These are phyloP conservation scores for Trichosporon faecale DNA, from an alignment of 1,284 basidiomycete species.

Conservation along the genomic window DNA sequence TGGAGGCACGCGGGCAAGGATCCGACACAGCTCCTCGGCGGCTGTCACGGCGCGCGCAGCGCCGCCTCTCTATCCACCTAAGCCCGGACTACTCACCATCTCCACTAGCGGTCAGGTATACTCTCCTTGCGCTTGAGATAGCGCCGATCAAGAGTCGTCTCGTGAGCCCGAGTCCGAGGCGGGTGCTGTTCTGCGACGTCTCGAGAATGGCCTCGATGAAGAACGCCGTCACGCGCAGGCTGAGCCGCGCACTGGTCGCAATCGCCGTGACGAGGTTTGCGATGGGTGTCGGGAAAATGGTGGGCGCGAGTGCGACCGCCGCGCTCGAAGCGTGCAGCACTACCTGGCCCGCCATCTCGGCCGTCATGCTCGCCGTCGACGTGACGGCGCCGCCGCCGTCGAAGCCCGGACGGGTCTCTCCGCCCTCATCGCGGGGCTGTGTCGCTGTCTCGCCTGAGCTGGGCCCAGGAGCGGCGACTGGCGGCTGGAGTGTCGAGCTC, in stretches of 20 bases:
- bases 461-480: background rate
- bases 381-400: background rate
- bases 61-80: background rate
- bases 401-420: no score
- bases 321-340: constrained; percentile 1
- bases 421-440: background rate
- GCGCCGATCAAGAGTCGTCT: constrained; percentile 51
- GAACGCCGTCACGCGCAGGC: constrained; percentile 48
- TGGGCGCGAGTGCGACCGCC: constrained; percentile 22
- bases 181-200: constrained; percentile 39
- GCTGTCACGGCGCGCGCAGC: background rate
- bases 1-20: background rate
- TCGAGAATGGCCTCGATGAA: constrained; percentile 54
- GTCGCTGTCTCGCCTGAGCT: background rate
- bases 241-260: constrained; percentile 47
- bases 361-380: background rate
- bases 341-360: background rate
- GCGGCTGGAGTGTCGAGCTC: background rate
- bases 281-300: constrained; percentile 50
- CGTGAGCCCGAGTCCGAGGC: constrained; percentile 47
- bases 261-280: constrained; percentile 52
- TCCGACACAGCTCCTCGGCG: background rate
- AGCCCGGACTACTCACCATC: background rate
- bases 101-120: constrained; percentile 44
- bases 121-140: constrained; percentile 48